These are phyloP conservation scores for Globisporangium heterothallicum DNA, from an alignment of 352 stramenopile species.

Conservation along the genomic window DNA sequence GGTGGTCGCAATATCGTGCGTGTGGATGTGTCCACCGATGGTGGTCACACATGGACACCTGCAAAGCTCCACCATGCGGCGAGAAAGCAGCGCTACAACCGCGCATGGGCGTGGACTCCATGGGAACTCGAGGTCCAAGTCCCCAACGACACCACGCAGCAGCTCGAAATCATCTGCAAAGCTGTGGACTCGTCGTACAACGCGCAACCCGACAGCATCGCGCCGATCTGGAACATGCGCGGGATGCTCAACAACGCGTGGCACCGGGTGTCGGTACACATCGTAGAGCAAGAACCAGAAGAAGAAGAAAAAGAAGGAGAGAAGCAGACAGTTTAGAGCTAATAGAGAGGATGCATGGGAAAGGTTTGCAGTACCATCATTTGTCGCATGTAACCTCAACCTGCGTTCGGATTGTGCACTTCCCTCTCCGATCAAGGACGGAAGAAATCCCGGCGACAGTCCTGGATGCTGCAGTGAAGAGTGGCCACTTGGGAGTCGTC, in stretches of 20 bases:
- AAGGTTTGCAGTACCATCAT: no score
- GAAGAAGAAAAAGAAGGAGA: slow-evolving; percentile 20
- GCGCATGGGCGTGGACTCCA: slow-evolving; percentile 94
- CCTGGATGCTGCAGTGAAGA: no score
- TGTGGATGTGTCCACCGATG: slow-evolving; percentile 94
- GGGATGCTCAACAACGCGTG: slow-evolving; percentile 97
- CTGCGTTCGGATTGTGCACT: no score
- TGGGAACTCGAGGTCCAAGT: slow-evolving; percentile 92
- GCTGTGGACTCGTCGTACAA: slow-evolving; percentile 95
- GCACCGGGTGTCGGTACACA: slow-evolving; percentile 79
- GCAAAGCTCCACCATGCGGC: slow-evolving; percentile 80
- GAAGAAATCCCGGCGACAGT: no score
- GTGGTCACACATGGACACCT: slow-evolving; percentile 90
- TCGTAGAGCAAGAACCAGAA: slow-evolving; percentile 36
- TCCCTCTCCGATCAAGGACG: no score
- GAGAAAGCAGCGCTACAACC: slow-evolving; percentile 82
- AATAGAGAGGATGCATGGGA: no score
- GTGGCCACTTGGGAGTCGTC: no score
- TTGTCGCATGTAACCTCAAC: no score
- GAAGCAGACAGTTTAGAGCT: background rate
- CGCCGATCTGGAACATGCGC: slow-evolving; percentile 96
- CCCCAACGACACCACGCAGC: slow-evolving; percentile 58
- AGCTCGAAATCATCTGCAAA: slow-evolving; percentile 90
- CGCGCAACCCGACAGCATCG: slow-evolving; percentile 93
- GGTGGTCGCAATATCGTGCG: slow-evolving; percentile 94